Evolutionary conservation across 441 rosid species (phyloP).

Genomic region (Adansonia rubrostipa): DNA sequence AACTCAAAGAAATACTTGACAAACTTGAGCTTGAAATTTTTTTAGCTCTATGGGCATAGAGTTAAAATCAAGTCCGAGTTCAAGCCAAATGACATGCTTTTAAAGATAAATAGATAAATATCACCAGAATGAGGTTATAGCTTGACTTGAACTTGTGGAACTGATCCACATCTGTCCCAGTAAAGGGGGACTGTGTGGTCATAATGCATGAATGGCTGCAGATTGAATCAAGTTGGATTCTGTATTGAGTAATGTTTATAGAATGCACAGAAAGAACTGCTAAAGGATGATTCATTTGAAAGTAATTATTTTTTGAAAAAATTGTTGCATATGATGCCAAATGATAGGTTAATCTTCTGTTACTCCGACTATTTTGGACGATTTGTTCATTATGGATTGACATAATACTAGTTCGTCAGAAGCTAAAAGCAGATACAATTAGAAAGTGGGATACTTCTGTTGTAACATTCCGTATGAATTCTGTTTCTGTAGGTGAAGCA

Average conservation of each 20-base stretch:
- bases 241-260: neutral
- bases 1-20: neutral
- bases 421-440: neutral
- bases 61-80: neutral
- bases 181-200: neutral
- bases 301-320: neutral
- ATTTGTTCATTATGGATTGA: neutral
- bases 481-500: slow-evolving; percentile 51
- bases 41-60: neutral
- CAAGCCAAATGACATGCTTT: neutral
- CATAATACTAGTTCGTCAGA: neutral
- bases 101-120: neutral
- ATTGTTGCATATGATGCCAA: neutral
- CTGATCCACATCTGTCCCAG: neutral
- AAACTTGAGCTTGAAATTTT: neutral
- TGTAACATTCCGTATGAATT: slow-evolving; percentile 6
- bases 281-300: slow-evolving; percentile 13
- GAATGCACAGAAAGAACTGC: neutral
- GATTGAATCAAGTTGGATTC: slow-evolving; percentile 1
- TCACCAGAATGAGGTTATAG: slow-evolving; percentile 6
- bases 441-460: neutral
- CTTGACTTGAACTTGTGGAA: neutral
- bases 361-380: neutral
- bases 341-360: neutral
- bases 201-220: neutral